phyloP scores from a whole-genome alignment of 1,284 basidiomycete genomes.

The Ustilago xerochloae region DNA sequence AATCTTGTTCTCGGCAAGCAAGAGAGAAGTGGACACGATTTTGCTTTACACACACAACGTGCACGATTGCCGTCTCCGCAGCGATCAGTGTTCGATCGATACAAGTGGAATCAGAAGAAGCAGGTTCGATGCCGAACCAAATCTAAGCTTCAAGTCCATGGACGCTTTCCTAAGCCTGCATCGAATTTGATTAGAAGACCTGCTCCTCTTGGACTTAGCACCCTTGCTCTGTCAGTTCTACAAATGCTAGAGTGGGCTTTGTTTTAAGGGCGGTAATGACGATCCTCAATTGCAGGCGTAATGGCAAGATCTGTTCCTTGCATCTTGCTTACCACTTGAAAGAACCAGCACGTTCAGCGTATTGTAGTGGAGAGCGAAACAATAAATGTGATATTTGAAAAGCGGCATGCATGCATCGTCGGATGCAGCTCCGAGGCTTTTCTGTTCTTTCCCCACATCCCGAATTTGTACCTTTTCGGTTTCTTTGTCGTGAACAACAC shows the following conservation, averaged over 20 bases:
- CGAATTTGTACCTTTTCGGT: background rate
- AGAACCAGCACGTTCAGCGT: background rate
- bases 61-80: too few species aligned
- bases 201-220: background rate
- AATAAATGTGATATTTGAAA: background rate
- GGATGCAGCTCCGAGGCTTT: conserved; percentile 2
- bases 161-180: conserved; percentile 12
- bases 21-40: background rate
- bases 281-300: too few species aligned
- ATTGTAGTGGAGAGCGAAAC: background rate
- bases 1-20: background rate
- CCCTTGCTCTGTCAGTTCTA: background rate
- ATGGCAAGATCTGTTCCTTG: too few species aligned
- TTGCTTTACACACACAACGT: too few species aligned
- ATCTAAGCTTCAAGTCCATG: background rate
- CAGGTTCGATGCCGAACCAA: background rate
- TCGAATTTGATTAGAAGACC: conserved; percentile 1
- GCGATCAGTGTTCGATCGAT: too few species aligned
- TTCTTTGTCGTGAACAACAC: too few species aligned
- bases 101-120: too few species aligned
- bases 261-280: too few species aligned
- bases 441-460: too few species aligned
- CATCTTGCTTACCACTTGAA: background rate
- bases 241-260: too few species aligned
- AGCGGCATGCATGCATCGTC: background rate